Percentiles rank a stretch among this genome's conserved stretches.
These are phyloP conservation scores for Ustilago xerochloae DNA, from an alignment of 1,284 basidiomycete species.

Conservation along the genomic window DNA sequence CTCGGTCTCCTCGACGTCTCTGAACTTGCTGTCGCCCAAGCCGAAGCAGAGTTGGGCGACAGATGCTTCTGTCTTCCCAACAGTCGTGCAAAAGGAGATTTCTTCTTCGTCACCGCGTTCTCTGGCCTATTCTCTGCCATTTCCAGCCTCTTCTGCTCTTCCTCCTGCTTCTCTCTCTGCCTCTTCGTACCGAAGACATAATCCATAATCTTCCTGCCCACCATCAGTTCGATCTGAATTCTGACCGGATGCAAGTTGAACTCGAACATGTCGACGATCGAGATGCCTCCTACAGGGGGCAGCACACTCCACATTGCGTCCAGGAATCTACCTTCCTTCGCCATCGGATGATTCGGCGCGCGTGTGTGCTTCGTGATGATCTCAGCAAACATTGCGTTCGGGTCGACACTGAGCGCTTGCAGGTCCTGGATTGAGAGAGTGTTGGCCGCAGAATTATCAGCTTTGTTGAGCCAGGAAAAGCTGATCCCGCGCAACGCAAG, in stretches of 20 bases:
- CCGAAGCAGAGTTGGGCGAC: slow-evolving; percentile 3
- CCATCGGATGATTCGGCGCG: slow-evolving; percentile 54
- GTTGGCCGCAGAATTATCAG: slow-evolving; percentile 87
- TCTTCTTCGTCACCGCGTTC: slow-evolving; percentile 27
- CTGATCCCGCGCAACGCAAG: slow-evolving; percentile 82
- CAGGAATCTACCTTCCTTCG: slow-evolving; percentile 57
- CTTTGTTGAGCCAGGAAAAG: slow-evolving; percentile 86
- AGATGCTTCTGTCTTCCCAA: slow-evolving; percentile 25
- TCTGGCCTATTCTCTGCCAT: slow-evolving; percentile 11
- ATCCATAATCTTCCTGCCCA: slow-evolving; percentile 86
- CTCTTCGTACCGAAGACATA: slow-evolving; percentile 77
- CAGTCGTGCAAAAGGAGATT: slow-evolving; percentile 45
- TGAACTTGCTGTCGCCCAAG: neutral
- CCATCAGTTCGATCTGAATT: slow-evolving; percentile 82
- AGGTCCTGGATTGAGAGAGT: slow-evolving; percentile 82
- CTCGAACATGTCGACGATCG: slow-evolving; percentile 86
- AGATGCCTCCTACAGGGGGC: slow-evolving; percentile 87
- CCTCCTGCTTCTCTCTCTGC: slow-evolving; percentile 45
- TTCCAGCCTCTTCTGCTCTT: slow-evolving; percentile 39
- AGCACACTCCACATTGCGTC: slow-evolving; percentile 61
- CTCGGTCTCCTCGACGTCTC: slow-evolving; percentile 10
- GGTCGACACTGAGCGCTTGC: slow-evolving; percentile 84
- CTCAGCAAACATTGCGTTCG: slow-evolving; percentile 86
- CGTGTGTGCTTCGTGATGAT: slow-evolving; percentile 78
- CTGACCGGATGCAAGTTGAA: slow-evolving; percentile 80